Conservation (phyloP, 768 basidiomycete genomes). For the Tylopilus felleus region DNA sequence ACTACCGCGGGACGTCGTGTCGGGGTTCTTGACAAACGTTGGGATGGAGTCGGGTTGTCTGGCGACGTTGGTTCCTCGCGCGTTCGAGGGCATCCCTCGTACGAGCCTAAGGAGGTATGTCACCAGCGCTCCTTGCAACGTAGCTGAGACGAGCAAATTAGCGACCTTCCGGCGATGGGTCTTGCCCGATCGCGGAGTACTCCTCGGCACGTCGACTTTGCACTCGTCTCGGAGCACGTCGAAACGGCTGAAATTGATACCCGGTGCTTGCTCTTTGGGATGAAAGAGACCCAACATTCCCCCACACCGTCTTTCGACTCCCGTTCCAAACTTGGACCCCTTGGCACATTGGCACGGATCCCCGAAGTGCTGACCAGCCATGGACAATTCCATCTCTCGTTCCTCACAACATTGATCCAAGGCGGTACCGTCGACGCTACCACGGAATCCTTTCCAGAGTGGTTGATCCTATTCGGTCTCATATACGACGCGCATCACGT, state of each 20-base stretch:
- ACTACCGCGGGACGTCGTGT: slow-evolving; percentile 11
- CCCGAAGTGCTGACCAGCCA: slow-evolving; percentile 11
- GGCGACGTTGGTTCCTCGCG: slow-evolving; percentile 9
- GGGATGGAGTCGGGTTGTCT: background rate
- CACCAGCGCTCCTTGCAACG: background rate
- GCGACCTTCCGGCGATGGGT: slow-evolving; percentile 1
- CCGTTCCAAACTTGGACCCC: background rate
- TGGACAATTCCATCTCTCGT: slow-evolving; percentile 10
- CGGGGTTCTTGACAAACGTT: slow-evolving; percentile 5
- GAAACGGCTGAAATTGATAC: background rate
- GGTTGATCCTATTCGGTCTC: slow-evolving; percentile 27
- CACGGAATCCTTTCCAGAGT: slow-evolving; percentile 19
- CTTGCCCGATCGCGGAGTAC: background rate
- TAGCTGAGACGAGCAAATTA: slow-evolving; percentile 9
- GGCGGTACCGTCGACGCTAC: background rate
- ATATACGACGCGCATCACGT: slow-evolving; percentile 15
- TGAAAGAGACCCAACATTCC: background rate
- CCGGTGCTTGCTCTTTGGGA: slow-evolving; percentile 20
- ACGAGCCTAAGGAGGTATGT: slow-evolving; percentile 18
- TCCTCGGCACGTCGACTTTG: slow-evolving; percentile 10
- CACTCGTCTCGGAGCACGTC: slow-evolving; percentile 5
- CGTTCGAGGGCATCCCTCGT: slow-evolving; percentile 16
- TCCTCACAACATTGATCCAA: slow-evolving; percentile 9
- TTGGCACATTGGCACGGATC: background rate
- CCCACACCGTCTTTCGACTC: background rate